Percentiles rank a stretch among this genome's conserved stretches.
Conservation (phyloP, 208 protist species). For the Sergeia podlipaevii region DNA sequence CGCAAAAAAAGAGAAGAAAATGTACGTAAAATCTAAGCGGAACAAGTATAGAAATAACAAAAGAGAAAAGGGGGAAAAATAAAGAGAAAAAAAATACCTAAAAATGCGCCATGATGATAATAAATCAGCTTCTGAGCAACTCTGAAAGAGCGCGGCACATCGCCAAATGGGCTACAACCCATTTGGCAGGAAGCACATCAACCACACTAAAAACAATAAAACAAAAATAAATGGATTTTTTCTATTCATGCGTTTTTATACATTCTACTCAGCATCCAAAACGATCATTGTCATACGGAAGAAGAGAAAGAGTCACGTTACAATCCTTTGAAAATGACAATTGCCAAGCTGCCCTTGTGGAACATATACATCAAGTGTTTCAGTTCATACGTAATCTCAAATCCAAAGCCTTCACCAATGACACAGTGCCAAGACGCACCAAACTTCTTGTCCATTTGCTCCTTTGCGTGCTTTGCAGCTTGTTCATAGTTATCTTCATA, state of each 20-base stretch:
- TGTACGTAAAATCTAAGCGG: not conserved
- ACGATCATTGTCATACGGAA: too few species aligned
- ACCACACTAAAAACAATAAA: too few species aligned
- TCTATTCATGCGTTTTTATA: too few species aligned
- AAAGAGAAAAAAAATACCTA: slow-evolving; percentile 9
- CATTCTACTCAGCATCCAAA: not conserved
- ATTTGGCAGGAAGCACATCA: too few species aligned
- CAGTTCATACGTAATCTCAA: slow-evolving; percentile 93
- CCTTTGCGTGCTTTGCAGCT: slow-evolving; percentile 92
- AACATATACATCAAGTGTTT: slow-evolving; percentile 96
- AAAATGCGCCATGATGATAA: too few species aligned
- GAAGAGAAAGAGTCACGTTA: too few species aligned
- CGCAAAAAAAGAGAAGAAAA: not conserved
- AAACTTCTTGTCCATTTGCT: slow-evolving; percentile 96
- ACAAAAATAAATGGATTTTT: too few species aligned
- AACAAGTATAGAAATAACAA: slow-evolving; percentile 1
- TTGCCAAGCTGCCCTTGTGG: slow-evolving; percentile 88
- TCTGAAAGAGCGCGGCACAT: too few species aligned
- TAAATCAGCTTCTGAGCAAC: too few species aligned
- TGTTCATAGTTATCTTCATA: slow-evolving; percentile 91
- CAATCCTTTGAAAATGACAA: slow-evolving; percentile 94
- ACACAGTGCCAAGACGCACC: slow-evolving; percentile 93
- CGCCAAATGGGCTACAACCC: too few species aligned
- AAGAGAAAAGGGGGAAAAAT: slow-evolving; percentile 2
- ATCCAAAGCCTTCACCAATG: slow-evolving; percentile 94